phyloP scores from a whole-genome alignment of 495 filamentous ascomycete genomes.

The Tetracladium marchalianum region DNA sequence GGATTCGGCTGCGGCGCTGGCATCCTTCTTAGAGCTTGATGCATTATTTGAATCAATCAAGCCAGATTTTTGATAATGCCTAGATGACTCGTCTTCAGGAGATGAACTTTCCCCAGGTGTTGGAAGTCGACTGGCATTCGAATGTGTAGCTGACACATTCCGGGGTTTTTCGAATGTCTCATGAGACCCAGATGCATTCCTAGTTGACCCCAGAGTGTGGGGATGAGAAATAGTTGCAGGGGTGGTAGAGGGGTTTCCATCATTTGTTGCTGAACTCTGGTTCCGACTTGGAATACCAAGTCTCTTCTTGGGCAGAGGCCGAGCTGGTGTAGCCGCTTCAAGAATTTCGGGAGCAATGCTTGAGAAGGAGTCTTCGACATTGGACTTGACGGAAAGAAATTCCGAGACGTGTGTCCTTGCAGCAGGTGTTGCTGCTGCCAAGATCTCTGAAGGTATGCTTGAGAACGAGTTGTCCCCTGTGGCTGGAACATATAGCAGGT shows the following conservation, averaged over 20 bases:
- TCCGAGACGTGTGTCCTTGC: slow-evolving; percentile 13
- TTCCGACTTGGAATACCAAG: too few species aligned
- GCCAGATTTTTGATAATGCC: not conserved
- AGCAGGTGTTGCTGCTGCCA: slow-evolving; percentile 38
- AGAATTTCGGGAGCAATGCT: slow-evolving; percentile 10
- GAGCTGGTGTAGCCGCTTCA: slow-evolving; percentile 15
- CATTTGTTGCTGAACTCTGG: too few species aligned
- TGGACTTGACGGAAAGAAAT: not conserved
- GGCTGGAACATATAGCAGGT: slow-evolving; percentile 6
- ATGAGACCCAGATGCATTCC: too few species aligned
- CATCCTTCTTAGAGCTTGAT: not conserved
- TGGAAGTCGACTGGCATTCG: slow-evolving; percentile 25
- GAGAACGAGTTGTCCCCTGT: slow-evolving; percentile 34
- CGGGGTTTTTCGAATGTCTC: not conserved
- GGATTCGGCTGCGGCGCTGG: not conserved
- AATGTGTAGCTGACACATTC: too few species aligned
- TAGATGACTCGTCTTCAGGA: slow-evolving; percentile 22
- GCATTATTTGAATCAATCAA: not conserved
- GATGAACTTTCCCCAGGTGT: slow-evolving; percentile 47
- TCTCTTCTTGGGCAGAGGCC: not conserved
- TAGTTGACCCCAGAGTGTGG: too few species aligned
- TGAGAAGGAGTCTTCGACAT: slow-evolving; percentile 25
- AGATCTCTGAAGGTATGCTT: slow-evolving; percentile 33
- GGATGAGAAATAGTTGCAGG: too few species aligned
- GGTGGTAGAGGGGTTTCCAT: too few species aligned